Percentiles rank a stretch among this genome's conserved stretches.
phyloP scores from a whole-genome alignment of 2,329 filamentous ascomycete species.

The Neurospora sp. region DNA sequence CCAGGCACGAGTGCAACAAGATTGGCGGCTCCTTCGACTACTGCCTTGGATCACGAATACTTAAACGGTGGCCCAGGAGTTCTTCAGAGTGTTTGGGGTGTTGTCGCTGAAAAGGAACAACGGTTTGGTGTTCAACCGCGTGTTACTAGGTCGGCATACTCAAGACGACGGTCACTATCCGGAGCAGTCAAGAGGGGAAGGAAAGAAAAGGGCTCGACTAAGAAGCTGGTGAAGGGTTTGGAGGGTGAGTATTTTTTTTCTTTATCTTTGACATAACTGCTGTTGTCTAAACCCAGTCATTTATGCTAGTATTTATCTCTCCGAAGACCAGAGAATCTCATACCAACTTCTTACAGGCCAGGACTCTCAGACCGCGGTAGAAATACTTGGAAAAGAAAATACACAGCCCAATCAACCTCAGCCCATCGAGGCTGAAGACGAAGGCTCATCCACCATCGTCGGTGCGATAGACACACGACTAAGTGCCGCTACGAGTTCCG shows the following conservation, averaged over 20 bases:
- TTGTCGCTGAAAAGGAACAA: not conserved
- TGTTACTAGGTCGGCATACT: not conserved
- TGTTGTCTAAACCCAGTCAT: not conserved
- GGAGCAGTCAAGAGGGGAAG: not conserved
- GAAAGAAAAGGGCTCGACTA: not conserved
- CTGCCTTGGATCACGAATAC: not conserved
- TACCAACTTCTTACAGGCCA: not conserved
- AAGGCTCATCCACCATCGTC: not conserved
- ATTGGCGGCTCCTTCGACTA: not conserved
- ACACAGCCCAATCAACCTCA: not conserved
- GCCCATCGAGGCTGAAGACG: not conserved
- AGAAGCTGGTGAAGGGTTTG: not conserved
- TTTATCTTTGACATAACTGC: not conserved
- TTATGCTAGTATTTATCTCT: not conserved
- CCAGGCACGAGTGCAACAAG: not conserved
- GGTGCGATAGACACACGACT: not conserved
- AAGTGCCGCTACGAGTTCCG: too few relatives aligned
- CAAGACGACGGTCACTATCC: not conserved
- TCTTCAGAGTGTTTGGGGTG: not conserved
- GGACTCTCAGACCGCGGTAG: not conserved
- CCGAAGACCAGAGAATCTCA: not conserved
- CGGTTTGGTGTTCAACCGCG: not conserved
- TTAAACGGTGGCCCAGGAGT: not conserved
- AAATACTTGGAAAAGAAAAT: not conserved
- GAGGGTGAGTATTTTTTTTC: not conserved